Percentiles rank a stretch among this genome's conserved stretches.
These are phyloP conservation scores for Aegle marmelos DNA, from an alignment of 345 rosid genomes.

Conservation along the genomic window DNA sequence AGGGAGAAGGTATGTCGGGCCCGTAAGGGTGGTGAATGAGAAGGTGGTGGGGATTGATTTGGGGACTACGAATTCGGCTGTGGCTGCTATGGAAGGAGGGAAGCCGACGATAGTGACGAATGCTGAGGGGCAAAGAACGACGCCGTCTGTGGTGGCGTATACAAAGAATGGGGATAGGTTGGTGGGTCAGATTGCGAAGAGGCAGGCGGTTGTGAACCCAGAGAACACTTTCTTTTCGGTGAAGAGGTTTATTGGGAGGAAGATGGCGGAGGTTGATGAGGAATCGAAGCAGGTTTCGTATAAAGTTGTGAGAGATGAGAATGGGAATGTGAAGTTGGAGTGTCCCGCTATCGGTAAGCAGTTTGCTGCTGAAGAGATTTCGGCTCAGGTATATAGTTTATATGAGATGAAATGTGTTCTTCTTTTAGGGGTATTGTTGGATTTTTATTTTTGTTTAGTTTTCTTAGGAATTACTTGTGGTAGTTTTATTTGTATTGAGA, in stretches of 20 bases:
- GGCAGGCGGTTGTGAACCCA: constrained; percentile 98
- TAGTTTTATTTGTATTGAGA: too few relatives aligned
- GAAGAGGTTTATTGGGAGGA: constrained; percentile 97
- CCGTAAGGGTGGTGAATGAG: constrained; percentile 70
- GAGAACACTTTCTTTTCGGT: constrained; percentile 98
- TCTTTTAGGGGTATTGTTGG: neutral
- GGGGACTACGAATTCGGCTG: constrained; percentile 97
- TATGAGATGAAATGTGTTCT: neutral
- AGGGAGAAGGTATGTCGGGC: constrained; percentile 48
- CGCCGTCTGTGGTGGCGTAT: constrained; percentile 96
- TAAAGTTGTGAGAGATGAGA: constrained; percentile 79
- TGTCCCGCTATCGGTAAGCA: constrained; percentile 92
- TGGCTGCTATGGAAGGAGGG: constrained; percentile 99
- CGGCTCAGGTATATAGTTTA: constrained; percentile 72
- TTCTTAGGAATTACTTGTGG: too few relatives aligned
- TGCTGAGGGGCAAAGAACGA: constrained; percentile 96
- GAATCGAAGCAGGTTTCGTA: constrained; percentile 95
- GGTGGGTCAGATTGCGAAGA: constrained; percentile 96
- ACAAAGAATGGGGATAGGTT: constrained; percentile 83
- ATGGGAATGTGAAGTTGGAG: constrained; percentile 91
- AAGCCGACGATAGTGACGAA: constrained; percentile 95
- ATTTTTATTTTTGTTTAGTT: neutral
- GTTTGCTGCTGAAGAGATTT: constrained; percentile 96
- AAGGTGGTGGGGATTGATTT: constrained; percentile 94
- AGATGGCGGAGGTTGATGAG: constrained; percentile 92